Conservation (phyloP, 1,284 basidiomycete species). For the Inonotus obliquus region DNA sequence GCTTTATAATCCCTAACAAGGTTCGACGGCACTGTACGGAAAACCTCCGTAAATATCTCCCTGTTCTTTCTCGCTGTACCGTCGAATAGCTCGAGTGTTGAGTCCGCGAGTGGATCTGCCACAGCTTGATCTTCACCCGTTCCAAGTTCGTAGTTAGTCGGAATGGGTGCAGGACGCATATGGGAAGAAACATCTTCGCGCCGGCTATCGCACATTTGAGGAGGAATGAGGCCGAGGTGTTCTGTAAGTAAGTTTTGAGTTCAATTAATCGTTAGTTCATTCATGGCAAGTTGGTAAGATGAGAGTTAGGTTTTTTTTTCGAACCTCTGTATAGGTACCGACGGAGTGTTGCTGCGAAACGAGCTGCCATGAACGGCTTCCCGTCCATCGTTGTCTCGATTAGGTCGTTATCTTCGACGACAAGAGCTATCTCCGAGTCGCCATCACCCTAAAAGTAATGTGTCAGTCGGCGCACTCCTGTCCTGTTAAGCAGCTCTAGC, state of each 20-base stretch:
- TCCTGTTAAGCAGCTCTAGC: background rate
- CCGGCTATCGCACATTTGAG: conserved; percentile 43
- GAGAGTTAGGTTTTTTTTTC: conserved; percentile 22
- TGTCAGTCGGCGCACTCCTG: background rate
- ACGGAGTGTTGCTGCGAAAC: conserved; percentile 76
- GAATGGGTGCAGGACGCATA: conserved; percentile 77
- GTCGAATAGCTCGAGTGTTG: conserved; percentile 60
- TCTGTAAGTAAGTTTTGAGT: conserved; percentile 39
- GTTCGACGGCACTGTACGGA: conserved; percentile 80
- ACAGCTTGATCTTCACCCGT: conserved; percentile 61
- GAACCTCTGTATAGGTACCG: conserved; percentile 71
- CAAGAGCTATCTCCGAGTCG: conserved; percentile 88
- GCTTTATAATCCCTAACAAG: conserved; percentile 71
- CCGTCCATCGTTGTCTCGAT: conserved; percentile 80
- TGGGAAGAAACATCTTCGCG: conserved; percentile 46
- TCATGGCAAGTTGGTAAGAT: background rate
- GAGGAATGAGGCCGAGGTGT: conserved; percentile 79
- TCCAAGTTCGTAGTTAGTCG: conserved; percentile 62
- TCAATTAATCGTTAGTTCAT: background rate
- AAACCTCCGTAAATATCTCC: conserved; percentile 78
- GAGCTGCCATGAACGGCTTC: conserved; percentile 56
- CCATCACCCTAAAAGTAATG: conserved; percentile 62
- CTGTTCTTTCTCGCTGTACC: conserved; percentile 76
- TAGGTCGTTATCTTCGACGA: conserved; percentile 84
- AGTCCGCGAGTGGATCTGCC: conserved; percentile 72